These are phyloP conservation scores for Limtongia smithiae DNA, from an alignment of 805 yeast species.

Conservation along the genomic window DNA sequence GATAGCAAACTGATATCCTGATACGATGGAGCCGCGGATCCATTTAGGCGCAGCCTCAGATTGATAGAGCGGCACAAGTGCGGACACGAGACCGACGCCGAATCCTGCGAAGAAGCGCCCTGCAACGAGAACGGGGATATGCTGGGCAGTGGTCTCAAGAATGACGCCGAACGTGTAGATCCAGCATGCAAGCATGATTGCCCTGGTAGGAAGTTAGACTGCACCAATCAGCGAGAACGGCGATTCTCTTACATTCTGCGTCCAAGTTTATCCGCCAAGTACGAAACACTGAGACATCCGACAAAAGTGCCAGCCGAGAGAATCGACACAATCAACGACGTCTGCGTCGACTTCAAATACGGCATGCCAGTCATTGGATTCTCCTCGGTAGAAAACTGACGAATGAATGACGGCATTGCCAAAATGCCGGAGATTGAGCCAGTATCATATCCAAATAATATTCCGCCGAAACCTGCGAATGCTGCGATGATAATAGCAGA, in stretches of 20 bases:
- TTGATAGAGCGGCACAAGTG: conserved; percentile 73
- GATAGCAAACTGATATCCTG: conserved; percentile 67
- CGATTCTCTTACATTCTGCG: conserved; percentile 44
- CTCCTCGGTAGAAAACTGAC: background rate
- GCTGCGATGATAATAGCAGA: conserved; percentile 64
- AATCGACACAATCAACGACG: conserved; percentile 67
- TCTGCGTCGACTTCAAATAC: conserved; percentile 4
- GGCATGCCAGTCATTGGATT: background rate
- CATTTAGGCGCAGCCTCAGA: conserved; percentile 78
- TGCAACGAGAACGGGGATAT: conserved; percentile 52
- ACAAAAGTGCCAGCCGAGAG: conserved; percentile 84
- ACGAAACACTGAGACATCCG: conserved; percentile 62
- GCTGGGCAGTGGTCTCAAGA: conserved; percentile 57
- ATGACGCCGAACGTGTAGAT: conserved; percentile 69
- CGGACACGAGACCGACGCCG: conserved; percentile 75
- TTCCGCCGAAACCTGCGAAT: conserved; percentile 85
- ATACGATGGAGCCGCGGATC: conserved; percentile 74
- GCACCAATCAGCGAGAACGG: background rate
- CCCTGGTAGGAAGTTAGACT: background rate
- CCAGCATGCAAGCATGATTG: conserved; percentile 45
- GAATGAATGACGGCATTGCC: conserved; percentile 50
- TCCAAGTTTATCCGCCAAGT: conserved; percentile 68
- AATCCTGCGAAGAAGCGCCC: conserved; percentile 71
- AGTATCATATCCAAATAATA: conserved; percentile 83
- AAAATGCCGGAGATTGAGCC: conserved; percentile 75